Evolutionary conservation across 495 filamentous ascomycete species (phyloP).

Genomic region (Letharia columbiana): DNA sequence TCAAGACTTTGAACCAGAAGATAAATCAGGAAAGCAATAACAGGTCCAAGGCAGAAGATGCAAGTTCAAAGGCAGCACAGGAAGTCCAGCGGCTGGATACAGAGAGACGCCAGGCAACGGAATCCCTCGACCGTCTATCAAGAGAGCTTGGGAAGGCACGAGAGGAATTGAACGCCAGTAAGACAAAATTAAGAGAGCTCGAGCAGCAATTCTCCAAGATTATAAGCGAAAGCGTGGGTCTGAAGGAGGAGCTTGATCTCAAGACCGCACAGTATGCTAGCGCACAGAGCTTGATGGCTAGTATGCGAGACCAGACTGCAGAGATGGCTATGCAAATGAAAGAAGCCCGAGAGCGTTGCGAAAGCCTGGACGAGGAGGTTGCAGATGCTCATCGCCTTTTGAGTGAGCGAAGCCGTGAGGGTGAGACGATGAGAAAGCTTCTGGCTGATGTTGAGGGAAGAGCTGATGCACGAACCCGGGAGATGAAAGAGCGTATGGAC

Average conservation of each 20-base stretch:
- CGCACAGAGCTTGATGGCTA: constrained; percentile 75
- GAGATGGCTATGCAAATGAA: constrained; percentile 91
- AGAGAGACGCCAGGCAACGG: constrained; percentile 66
- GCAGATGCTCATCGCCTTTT: constrained; percentile 80
- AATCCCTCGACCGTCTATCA: constrained; percentile 56
- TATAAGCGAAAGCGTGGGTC: constrained; percentile 51
- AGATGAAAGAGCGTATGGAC: constrained; percentile 87
- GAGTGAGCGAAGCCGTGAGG: constrained; percentile 87
- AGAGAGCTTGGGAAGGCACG: constrained; percentile 61
- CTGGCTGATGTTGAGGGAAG: constrained; percentile 79
- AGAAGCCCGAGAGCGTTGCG: constrained; percentile 71
- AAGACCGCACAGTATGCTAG: constrained; percentile 78
- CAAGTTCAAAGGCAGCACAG: constrained; percentile 56
- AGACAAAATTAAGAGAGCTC: constrained; percentile 54
- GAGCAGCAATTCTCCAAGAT: constrained; percentile 62
- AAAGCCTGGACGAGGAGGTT: constrained; percentile 89
- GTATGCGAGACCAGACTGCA: constrained; percentile 83
- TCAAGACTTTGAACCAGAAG: constrained; percentile 66
- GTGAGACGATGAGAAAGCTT: constrained; percentile 86
- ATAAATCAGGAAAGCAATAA: constrained; percentile 63
- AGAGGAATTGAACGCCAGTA: constrained; percentile 57
- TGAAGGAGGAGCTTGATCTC: constrained; percentile 73
- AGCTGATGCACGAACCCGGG: constrained; percentile 68
- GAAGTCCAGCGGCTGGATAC: constrained; percentile 66
- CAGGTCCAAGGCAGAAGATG: constrained; percentile 67